Percentiles rank a stretch among this genome's conserved stretches.
phyloP scores from a whole-genome alignment of 1,284 basidiomycete species.

The Leccinum huronense region DNA sequence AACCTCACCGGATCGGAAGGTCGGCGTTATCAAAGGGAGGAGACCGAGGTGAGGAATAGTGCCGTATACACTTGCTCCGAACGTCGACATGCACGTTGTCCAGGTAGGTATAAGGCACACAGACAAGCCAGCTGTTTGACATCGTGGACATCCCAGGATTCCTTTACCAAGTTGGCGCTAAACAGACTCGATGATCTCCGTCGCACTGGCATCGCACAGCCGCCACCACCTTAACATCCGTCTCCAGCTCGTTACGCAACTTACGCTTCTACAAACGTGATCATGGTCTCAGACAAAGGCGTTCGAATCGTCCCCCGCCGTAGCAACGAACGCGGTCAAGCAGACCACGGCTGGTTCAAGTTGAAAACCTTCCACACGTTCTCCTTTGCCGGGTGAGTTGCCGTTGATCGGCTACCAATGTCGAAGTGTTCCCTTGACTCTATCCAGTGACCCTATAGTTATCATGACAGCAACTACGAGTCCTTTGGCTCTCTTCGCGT shows the following conservation, averaged over 20 bases:
- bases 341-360: conserved; percentile 75
- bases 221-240: not conserved
- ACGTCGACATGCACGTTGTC: not conserved
- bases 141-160: conserved; percentile 11
- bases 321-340: conserved; percentile 71
- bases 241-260: not conserved
- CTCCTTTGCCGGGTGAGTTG: conserved; percentile 65
- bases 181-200: conserved; percentile 3
- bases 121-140: not conserved
- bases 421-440: not conserved
- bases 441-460: conserved; percentile 40
- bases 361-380: conserved; percentile 90
- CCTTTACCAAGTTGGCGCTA: not conserved
- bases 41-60: not conserved
- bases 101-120: conserved; percentile 22
- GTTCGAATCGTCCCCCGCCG: conserved; percentile 54
- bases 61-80: not conserved
- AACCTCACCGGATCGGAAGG: not conserved
- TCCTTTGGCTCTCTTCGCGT: conserved; percentile 66
- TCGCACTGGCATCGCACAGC: conserved; percentile 1
- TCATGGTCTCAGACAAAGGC: conserved; percentile 18
- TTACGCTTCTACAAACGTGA: conserved; percentile 1
- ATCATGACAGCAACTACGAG: conserved; percentile 58
- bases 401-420: not conserved
- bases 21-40: not conserved